Percentiles rank a stretch among this genome's conserved stretches.
Conservation (phyloP, 495 filamentous ascomycete genomes). For the Neurospora sp. region DNA sequence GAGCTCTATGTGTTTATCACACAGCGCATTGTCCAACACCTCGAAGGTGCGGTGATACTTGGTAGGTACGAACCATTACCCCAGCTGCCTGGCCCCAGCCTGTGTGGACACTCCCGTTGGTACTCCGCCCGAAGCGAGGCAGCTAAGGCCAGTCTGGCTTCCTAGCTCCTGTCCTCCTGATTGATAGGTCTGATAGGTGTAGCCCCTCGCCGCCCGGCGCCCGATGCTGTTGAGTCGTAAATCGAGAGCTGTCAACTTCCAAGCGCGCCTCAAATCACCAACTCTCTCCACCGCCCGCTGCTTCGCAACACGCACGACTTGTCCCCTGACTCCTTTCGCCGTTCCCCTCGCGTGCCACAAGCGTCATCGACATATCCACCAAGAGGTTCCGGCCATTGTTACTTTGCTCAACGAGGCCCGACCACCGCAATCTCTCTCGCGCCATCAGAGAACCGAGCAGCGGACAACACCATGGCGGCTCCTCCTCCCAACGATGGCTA, state of each 20-base stretch:
- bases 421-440: not conserved
- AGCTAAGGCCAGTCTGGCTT: not conserved
- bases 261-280: not conserved
- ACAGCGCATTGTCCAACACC: not conserved
- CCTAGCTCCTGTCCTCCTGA: not conserved
- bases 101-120: not conserved
- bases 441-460: not conserved
- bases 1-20: not conserved
- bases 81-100: not conserved
- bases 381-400: not conserved
- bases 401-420: no score
- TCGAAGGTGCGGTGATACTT: not conserved
- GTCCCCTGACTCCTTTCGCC: not conserved
- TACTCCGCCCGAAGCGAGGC: not conserved
- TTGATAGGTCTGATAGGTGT: not conserved
- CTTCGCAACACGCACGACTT: not conserved
- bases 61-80: not conserved
- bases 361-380: not conserved
- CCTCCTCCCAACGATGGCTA: slow-evolving; percentile 41
- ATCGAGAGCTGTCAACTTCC: not conserved
- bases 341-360: not conserved
- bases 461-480: slow-evolving; percentile 38
- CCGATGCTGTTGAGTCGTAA: not conserved
- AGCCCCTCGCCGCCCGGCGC: not conserved
- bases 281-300: not conserved